Conservation (phyloP, 2,329 filamentous ascomycete species). For the Xylaria sp. region DNA sequence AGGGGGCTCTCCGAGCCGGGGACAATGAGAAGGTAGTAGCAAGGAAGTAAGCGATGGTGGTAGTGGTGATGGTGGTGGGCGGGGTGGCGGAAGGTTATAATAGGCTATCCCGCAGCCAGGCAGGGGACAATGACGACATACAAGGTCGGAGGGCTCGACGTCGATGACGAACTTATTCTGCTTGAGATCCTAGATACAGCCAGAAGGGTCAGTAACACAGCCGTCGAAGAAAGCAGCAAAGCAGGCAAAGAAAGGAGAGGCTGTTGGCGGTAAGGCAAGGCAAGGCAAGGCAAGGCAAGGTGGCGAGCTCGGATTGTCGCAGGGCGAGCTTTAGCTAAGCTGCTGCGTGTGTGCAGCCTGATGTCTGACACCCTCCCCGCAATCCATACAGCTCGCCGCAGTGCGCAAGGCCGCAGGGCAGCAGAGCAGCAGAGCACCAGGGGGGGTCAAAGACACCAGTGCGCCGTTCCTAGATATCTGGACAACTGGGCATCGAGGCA, state of each 20-base stretch:
- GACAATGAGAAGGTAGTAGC: neutral
- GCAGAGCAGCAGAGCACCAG: neutral
- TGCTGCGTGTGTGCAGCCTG: constrained; percentile 34
- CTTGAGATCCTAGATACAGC: constrained; percentile 81
- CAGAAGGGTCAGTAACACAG: constrained; percentile 22
- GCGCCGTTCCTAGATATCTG: neutral
- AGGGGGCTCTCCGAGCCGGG: constrained; percentile 17
- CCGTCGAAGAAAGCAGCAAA: too few species aligned
- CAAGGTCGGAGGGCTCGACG: constrained; percentile 90
- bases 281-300: constrained; percentile 28
- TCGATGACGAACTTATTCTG: constrained; percentile 98
- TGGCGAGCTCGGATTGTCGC: constrained; percentile 32
- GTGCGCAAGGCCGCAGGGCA: neutral
- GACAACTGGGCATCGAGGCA: neutral
- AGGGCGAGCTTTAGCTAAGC: constrained; percentile 35
- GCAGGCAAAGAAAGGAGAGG: too few species aligned
- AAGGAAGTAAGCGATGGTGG: neutral
- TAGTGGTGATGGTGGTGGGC: neutral
- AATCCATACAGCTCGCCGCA: constrained; percentile 7
- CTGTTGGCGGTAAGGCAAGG: neutral
- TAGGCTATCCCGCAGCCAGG: constrained; percentile 24
- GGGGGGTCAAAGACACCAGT: neutral
- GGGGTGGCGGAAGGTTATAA: constrained; percentile 21
- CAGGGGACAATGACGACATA: constrained; percentile 63
- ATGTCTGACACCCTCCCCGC: constrained; percentile 33